phyloP scores from a whole-genome alignment of 352 stramenopile species.

The Achlya hypogyna region DNA sequence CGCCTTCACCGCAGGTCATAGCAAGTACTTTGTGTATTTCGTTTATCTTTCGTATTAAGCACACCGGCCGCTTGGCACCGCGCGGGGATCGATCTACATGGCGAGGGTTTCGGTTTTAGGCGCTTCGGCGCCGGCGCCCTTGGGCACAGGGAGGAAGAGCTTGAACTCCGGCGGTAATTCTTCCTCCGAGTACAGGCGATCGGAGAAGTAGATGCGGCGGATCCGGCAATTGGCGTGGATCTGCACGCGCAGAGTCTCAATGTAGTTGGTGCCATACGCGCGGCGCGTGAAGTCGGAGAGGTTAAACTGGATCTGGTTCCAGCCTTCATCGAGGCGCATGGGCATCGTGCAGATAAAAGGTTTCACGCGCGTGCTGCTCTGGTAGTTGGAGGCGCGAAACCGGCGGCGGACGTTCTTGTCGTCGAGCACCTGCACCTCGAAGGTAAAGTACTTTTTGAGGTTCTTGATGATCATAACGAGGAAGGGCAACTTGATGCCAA shows the following conservation, averaged over 20 bases:
- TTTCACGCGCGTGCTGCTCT: slow-evolving; percentile 95
- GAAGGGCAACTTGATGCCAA: slow-evolving; percentile 97
- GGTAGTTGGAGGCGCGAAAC: slow-evolving; percentile 96
- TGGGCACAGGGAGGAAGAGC: slow-evolving; percentile 92
- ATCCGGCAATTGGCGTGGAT: slow-evolving; percentile 98
- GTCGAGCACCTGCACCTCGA: slow-evolving; percentile 96
- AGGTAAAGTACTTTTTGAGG: slow-evolving; percentile 98
- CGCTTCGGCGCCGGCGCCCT: slow-evolving; percentile 47
- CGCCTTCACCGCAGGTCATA: no score
- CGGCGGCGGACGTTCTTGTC: slow-evolving; percentile 96
- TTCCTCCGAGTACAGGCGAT: slow-evolving; percentile 95
- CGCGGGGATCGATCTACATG: no score
- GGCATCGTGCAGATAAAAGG: slow-evolving; percentile 99
- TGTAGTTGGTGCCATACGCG: slow-evolving; percentile 97
- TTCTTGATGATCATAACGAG: slow-evolving; percentile 99
- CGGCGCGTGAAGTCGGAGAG: slow-evolving; percentile 94
- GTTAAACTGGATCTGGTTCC: slow-evolving; percentile 99
- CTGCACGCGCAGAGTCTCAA: slow-evolving; percentile 95
- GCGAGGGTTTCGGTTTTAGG: slow-evolving; percentile 30
- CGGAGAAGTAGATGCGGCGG: slow-evolving; percentile 96
- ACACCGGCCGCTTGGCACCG: no score
- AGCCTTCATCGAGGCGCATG: slow-evolving; percentile 96
- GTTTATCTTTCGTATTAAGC: no score
- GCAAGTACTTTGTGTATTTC: no score
- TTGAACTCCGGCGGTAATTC: slow-evolving; percentile 97